A percentile compares a stretch with the other conserved stretches of the same genome.
phyloP scores from a whole-genome alignment of 129 eudicot species.

The Artemisia tridentata region DNA sequence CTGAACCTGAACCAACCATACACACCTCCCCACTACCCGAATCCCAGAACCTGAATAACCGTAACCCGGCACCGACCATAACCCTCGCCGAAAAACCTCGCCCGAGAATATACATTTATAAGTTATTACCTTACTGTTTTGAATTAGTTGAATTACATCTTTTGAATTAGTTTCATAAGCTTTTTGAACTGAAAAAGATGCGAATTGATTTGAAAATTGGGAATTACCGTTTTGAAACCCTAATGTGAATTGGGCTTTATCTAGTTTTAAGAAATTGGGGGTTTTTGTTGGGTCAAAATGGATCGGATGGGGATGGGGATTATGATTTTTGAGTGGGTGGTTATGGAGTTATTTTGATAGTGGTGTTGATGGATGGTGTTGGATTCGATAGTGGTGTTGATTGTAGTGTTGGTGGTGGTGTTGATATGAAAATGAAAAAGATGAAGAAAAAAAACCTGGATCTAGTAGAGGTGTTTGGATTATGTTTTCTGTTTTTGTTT shows the following conservation, averaged over 20 bases:
- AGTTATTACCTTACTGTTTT: no score
- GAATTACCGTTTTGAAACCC: slow-evolving; percentile 36
- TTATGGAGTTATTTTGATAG: no score
- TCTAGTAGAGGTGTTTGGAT: no score
- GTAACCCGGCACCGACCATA: slow-evolving; percentile 46
- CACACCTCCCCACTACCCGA: slow-evolving; percentile 54
- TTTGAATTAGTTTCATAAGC: slow-evolving; percentile 43
- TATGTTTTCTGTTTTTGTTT: no score
- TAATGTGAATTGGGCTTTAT: slow-evolving; percentile 32
- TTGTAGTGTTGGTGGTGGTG: no score
- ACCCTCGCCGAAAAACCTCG: slow-evolving; percentile 38
- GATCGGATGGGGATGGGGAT: no score
- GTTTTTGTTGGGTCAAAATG: background rate
- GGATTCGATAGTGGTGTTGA: no score
- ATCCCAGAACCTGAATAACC: slow-evolving; percentile 60
- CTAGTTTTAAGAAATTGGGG: slow-evolving; percentile 25
- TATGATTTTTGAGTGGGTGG: no score
- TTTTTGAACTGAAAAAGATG: slow-evolving; percentile 29
- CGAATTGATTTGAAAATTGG: slow-evolving; percentile 25
- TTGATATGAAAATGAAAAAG: no score
- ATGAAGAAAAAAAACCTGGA: no score
- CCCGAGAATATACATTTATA: no score
- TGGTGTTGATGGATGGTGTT: no score
- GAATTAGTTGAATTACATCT: slow-evolving; percentile 12
- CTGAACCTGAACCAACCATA: slow-evolving; percentile 73